Conservation (phyloP, 768 basidiomycete species). For the Kwoniella heveanensis region DNA sequence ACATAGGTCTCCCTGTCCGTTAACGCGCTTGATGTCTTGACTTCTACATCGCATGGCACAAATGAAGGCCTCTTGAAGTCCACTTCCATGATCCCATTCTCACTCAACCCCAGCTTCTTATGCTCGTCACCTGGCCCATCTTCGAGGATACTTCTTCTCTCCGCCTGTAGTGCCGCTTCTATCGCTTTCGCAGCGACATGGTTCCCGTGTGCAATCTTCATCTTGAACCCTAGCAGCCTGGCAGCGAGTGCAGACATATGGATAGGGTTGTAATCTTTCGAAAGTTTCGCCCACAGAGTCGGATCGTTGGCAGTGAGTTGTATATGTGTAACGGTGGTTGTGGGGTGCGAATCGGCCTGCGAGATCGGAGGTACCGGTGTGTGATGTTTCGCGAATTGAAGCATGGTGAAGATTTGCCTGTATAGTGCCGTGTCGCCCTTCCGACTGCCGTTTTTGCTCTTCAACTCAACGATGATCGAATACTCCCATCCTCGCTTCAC, state of each 20-base stretch:
- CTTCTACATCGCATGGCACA: constrained; percentile 18
- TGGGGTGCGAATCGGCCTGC: background rate
- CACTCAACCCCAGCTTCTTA: background rate
- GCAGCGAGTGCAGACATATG: constrained; percentile 27
- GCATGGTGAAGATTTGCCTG: constrained; percentile 23
- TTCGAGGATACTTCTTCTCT: background rate
- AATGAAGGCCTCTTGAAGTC: constrained; percentile 29
- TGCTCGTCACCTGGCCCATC: background rate
- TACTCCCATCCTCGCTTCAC: constrained; percentile 31
- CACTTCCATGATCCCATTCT: constrained; percentile 23
- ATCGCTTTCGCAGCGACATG: constrained; percentile 20
- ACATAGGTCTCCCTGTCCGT: background rate
- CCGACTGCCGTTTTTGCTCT: background rate
- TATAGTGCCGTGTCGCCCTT: constrained; percentile 7
- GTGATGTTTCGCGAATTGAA: constrained; percentile 22
- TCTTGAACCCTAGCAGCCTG: constrained; percentile 25
- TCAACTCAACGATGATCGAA: constrained; percentile 16
- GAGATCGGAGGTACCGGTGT: background rate
- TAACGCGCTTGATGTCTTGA: background rate
- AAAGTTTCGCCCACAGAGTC: constrained; percentile 26
- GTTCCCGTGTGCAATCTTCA: constrained; percentile 35
- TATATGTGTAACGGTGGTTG: background rate
- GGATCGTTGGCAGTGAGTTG: constrained; percentile 18
- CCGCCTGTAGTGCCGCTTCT: background rate
- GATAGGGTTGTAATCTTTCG: constrained; percentile 40